phyloP scores from a whole-genome alignment of 1,284 basidiomycete species.

The Tilletia indica region DNA sequence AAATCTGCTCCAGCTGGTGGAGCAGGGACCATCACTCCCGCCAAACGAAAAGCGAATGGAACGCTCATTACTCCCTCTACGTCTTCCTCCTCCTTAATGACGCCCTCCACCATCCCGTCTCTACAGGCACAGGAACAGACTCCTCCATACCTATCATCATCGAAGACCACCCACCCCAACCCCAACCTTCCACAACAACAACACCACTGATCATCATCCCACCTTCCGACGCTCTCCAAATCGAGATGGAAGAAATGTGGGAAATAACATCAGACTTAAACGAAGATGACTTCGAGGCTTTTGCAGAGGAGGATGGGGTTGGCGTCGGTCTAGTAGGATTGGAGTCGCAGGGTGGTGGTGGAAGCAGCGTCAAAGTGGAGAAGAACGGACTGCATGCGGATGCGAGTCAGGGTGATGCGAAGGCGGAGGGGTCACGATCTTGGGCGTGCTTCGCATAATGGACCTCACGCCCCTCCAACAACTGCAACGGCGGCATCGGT shows the following conservation, averaged over 20 bases:
- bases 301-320: slow-evolving; percentile 27
- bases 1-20: background rate
- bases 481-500: no score
- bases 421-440: background rate
- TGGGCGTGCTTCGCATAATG: no score
- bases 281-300: slow-evolving; percentile 34
- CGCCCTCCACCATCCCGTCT: background rate
- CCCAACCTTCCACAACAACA: background rate
- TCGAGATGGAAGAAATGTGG: slow-evolving; percentile 42
- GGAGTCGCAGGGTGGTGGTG: no score
- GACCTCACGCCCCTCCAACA: no score
- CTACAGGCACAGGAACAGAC: background rate
- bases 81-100: background rate
- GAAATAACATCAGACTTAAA: slow-evolving; percentile 38
- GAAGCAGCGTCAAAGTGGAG: no score
- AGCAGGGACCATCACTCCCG: background rate
- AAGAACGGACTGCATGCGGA: no score
- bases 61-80: background rate
- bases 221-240: slow-evolving; percentile 20
- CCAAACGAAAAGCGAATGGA: slow-evolving; percentile 14
- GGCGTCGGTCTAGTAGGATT: slow-evolving; percentile 20
- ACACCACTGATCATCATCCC: background rate
- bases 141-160: background rate
- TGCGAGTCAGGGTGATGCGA: slow-evolving; percentile 21
- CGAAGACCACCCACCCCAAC: background rate